Evolutionary conservation across 1,284 basidiomycete genomes (phyloP).

Genomic region (Ustilago esculenta): DNA sequence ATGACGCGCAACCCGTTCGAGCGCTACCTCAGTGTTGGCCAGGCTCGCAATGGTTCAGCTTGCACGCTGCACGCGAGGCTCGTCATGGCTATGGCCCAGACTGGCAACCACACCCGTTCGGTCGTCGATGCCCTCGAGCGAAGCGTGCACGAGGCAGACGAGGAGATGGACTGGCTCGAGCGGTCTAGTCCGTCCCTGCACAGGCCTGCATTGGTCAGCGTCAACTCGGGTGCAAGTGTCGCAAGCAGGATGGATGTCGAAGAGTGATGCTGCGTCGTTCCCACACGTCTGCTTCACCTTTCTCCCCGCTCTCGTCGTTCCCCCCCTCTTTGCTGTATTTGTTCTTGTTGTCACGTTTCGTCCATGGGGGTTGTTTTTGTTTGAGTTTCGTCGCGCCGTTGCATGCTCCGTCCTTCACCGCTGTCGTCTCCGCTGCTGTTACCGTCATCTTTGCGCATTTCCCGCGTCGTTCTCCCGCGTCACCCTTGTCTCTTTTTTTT

Average conservation of each 20-base stretch:
- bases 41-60: too few relatives aligned
- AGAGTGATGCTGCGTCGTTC: too few relatives aligned
- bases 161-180: conserved; percentile 1
- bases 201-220: conserved; percentile 5
- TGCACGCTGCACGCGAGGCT: conserved; percentile 4
- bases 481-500: too few relatives aligned
- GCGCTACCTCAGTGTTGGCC: conserved; percentile 25
- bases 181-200: neutral
- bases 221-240: conserved; percentile 1
- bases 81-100: conserved; percentile 7
- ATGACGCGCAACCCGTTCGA: conserved; percentile 50
- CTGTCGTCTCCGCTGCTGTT: too few relatives aligned
- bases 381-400: too few relatives aligned
- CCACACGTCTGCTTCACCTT: neutral
- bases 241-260: conserved; percentile 19
- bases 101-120: neutral
- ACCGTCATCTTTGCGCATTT: too few relatives aligned
- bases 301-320: neutral
- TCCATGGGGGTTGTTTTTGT: too few relatives aligned
- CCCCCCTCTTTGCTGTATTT: neutral
- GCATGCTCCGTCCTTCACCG: too few relatives aligned
- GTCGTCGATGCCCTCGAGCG: conserved; percentile 7
- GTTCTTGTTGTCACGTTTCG: neutral
- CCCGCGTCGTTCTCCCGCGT: too few relatives aligned
- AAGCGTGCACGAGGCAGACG: conserved; percentile 1